Evolutionary conservation across 1,139 yeast genomes (phyloP).

Genomic region (Candida gigantensis): DNA sequence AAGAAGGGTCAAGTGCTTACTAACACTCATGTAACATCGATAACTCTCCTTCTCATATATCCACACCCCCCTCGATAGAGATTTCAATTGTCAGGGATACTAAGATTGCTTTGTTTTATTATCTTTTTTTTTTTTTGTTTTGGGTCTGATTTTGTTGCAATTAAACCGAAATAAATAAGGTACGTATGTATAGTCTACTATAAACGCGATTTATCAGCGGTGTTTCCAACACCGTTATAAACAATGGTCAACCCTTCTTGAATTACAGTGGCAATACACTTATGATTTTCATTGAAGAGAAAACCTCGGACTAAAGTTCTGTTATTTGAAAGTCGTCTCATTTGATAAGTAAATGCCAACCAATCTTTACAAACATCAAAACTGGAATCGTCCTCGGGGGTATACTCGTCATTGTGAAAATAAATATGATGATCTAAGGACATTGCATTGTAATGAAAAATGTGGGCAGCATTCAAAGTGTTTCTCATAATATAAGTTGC

Average conservation of each 20-base stretch:
- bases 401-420: slow-evolving; percentile 35
- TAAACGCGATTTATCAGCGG: slow-evolving; percentile 18
- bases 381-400: slow-evolving; percentile 21
- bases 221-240: slow-evolving; percentile 29
- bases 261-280: slow-evolving; percentile 40
- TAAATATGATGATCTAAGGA: slow-evolving; percentile 50
- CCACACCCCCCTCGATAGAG: no score
- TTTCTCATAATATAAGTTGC: slow-evolving; percentile 33
- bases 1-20: no score
- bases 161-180: no score
- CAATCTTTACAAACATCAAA: slow-evolving; percentile 43
- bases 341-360: slow-evolving; percentile 42
- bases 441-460: slow-evolving; percentile 51
- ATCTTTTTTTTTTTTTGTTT: no score
- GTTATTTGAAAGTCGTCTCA: slow-evolving; percentile 35
- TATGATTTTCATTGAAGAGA: slow-evolving; percentile 34
- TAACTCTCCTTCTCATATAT: no score
- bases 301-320: slow-evolving; percentile 43
- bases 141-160: no score
- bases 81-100: no score
- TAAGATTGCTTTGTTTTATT: no score
- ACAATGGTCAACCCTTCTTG: slow-evolving; percentile 47
- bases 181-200: no score
- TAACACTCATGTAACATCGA: no score
- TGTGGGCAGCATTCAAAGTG: slow-evolving; percentile 41